Evolutionary conservation across 2,329 filamentous ascomycete genomes (phyloP).

Genomic region (Alternaria longipes): DNA sequence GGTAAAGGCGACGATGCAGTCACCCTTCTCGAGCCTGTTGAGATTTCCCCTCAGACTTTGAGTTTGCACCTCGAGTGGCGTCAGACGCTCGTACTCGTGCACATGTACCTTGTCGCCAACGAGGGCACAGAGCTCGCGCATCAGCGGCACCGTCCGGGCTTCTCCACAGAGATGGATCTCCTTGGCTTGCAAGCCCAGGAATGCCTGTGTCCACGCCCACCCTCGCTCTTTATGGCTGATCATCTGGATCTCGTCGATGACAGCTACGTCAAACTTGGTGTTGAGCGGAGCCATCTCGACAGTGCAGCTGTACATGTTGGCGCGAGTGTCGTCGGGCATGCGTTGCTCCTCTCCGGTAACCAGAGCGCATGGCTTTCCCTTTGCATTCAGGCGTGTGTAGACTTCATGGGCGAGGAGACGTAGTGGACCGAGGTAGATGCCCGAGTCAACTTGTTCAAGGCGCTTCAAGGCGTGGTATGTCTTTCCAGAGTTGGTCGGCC

Average conservation of each 20-base stretch:
- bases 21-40: constrained; percentile 80
- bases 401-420: constrained; percentile 92
- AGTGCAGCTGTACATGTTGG: constrained; percentile 80
- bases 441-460: constrained; percentile 76
- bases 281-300: constrained; percentile 84
- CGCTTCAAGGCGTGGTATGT: constrained; percentile 92
- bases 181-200: constrained; percentile 84
- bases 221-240: constrained; percentile 81
- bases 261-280: constrained; percentile 80
- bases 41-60: constrained; percentile 71
- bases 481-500: constrained; percentile 97
- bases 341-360: constrained; percentile 92
- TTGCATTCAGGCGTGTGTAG: constrained; percentile 84
- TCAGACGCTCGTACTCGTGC: constrained; percentile 84
- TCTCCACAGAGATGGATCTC: constrained; percentile 96
- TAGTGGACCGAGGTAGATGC: constrained; percentile 90
- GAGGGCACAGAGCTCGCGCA: constrained; percentile 78
- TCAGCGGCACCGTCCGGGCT: constrained; percentile 79
- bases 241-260: constrained; percentile 99
- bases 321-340: constrained; percentile 61
- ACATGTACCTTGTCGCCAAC: constrained; percentile 85
- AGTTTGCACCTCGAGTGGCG: constrained; percentile 73
- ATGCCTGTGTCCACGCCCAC: constrained; percentile 92
- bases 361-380: constrained; percentile 78
- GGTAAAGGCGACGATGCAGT: constrained; percentile 89